Evolutionary conservation across 139 green algal genomes (phyloP).

Genomic region (Tetraselmis chui): DNA sequence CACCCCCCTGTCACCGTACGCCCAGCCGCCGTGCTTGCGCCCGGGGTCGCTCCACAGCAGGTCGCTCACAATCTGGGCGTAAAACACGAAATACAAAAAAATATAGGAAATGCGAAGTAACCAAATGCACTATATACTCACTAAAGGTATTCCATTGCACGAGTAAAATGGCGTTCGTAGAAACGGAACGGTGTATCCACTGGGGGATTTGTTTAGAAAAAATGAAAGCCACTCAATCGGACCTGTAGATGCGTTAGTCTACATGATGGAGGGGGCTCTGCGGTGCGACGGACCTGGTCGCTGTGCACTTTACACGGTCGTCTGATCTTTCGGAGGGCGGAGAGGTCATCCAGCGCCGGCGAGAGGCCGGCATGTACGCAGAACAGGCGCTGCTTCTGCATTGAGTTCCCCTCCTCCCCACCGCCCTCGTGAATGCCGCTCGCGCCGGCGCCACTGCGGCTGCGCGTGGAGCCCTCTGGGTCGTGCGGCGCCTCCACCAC

Average conservation of each 20-base stretch:
- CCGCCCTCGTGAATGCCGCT: not conserved
- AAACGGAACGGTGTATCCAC: too few species aligned
- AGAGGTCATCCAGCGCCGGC: not conserved
- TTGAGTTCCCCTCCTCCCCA: not conserved
- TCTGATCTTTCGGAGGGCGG: not conserved
- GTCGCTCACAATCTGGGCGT: conserved; percentile 12
- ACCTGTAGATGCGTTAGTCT: too few species aligned
- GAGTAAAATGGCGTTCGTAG: too few species aligned
- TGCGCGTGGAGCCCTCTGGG: not conserved
- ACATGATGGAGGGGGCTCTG: too few species aligned
- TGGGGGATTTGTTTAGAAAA: too few species aligned
- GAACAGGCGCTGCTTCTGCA: not conserved
- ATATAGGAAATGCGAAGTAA: too few species aligned
- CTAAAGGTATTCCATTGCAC: too few species aligned
- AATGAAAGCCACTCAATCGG: too few species aligned
- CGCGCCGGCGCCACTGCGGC: not conserved
- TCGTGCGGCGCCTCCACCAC: not conserved
- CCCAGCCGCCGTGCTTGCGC: conserved; percentile 7
- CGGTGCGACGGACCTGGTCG: not conserved
- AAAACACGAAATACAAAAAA: too few species aligned
- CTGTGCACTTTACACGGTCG: not conserved
- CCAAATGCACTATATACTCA: too few species aligned
- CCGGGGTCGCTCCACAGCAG: conserved; percentile 16
- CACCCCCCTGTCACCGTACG: not conserved
- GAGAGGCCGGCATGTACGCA: not conserved